These are phyloP conservation scores for Pseudogymnoascus verrucosus DNA, from an alignment of 2,329 filamentous ascomycete genomes.

Conservation along the genomic window DNA sequence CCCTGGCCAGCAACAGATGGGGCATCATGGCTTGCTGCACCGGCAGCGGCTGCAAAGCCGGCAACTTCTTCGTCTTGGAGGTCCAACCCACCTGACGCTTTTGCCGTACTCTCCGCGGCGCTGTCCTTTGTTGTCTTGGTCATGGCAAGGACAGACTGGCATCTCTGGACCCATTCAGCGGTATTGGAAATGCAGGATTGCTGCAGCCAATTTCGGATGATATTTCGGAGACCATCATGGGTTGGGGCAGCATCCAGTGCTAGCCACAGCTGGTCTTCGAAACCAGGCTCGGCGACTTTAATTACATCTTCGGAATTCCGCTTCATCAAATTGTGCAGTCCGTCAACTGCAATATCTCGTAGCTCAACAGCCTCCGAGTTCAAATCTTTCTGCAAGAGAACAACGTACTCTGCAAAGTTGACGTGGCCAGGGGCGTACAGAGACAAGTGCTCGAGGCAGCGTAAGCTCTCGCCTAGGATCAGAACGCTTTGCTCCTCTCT, in stretches of 20 bases:
- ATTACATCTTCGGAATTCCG: constrained; percentile 79
- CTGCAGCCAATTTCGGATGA: constrained; percentile 86
- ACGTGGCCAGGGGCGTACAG: constrained; percentile 86
- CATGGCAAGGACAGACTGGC: constrained; percentile 83
- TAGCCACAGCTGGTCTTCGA: constrained; percentile 90
- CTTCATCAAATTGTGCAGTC: constrained; percentile 92
- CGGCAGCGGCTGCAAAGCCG: constrained; percentile 73
- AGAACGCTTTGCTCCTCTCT: constrained; percentile 63
- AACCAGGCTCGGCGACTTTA: constrained; percentile 61
- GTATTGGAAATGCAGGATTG: constrained; percentile 80
- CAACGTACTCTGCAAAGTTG: constrained; percentile 77
- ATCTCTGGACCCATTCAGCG: constrained; percentile 76
- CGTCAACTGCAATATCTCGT: constrained; percentile 74
- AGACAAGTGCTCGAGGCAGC: constrained; percentile 83
- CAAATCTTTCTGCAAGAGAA: constrained; percentile 69
- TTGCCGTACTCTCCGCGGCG: constrained; percentile 36
- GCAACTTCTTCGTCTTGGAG: constrained; percentile 94
- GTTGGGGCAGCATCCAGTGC: constrained; percentile 70
- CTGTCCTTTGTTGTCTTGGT: constrained; percentile 61
- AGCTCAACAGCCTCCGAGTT: constrained; percentile 61
- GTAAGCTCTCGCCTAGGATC: constrained; percentile 68
- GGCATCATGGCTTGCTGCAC: constrained; percentile 51
- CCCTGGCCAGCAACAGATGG: constrained; percentile 46
- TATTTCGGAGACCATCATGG: constrained; percentile 74
- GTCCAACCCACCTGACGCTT: constrained; percentile 56